These are phyloP conservation scores for Phialophora macrospora DNA, from an alignment of 2,329 filamentous ascomycete genomes.

Conservation along the genomic window DNA sequence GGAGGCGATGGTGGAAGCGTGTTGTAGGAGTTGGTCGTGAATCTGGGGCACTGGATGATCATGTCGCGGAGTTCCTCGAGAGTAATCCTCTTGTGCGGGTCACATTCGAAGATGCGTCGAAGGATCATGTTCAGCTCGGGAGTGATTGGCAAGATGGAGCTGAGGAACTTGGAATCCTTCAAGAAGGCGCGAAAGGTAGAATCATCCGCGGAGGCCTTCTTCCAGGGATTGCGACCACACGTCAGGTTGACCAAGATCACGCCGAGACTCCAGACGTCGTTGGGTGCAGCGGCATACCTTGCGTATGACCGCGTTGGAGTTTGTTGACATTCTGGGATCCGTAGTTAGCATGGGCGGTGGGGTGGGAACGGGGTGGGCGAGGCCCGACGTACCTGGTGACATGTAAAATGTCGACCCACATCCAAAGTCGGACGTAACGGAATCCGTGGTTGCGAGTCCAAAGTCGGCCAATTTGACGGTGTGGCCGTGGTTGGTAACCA, in stretches of 20 bases:
- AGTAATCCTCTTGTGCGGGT: conserved; percentile 80
- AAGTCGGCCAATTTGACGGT: conserved; percentile 97
- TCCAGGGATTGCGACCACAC: conserved; percentile 98
- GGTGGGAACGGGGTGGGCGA: no score
- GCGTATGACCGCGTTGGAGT: conserved; percentile 69
- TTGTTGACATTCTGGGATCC: conserved; percentile 80
- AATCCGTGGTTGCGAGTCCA: conserved; percentile 85
- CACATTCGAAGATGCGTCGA: conserved; percentile 82
- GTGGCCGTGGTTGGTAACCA: conserved; percentile 85
- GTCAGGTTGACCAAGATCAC: conserved; percentile 97
- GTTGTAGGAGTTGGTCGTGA: conserved; percentile 60
- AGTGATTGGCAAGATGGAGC: conserved; percentile 89
- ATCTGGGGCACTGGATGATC: conserved; percentile 75
- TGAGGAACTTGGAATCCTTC: conserved; percentile 82
- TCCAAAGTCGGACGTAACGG: conserved; percentile 88
- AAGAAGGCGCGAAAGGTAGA: conserved; percentile 92
- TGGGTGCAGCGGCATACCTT: conserved; percentile 88
- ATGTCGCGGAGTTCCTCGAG: conserved; percentile 77
- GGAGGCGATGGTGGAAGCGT: conserved; percentile 48
- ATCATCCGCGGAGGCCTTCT: conserved; percentile 90
- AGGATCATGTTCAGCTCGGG: conserved; percentile 88
- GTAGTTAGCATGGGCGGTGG: conserved; percentile 33
- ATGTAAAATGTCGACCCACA: conserved; percentile 99
- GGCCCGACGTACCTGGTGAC: conserved; percentile 80
- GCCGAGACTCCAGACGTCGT: conserved; percentile 97